Base-by-base conservation (phyloP, 495 filamentous ascomycete species). In the Penicillium coprophilum region DNA sequence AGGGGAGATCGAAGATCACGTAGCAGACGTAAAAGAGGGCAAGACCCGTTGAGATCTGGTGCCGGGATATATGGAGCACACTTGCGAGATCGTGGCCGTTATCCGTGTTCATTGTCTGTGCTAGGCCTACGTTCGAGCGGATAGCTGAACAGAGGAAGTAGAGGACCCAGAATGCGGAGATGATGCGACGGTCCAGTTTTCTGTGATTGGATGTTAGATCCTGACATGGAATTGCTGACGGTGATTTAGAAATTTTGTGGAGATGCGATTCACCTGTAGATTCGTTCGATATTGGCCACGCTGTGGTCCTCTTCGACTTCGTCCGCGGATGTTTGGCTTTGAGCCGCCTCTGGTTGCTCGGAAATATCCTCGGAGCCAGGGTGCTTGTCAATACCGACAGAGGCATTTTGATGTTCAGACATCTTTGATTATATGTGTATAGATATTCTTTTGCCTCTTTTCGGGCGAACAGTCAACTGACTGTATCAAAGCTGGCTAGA, bases 141-240 rank as follows among this genome's bases (percentile, higher is more conserved):
- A 96, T 91, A 50, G 91, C 90, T 1, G 92, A 94, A 78, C 88
- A 90, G 55, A 96, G 80, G 69, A 96, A 96, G 73, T 96, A 96
- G 8, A 96, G 79, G n/a, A 87, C 72, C 91, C 91, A 96, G 71
- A 96, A 92, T 36, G 92, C 90, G 58, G 91, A 89, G 57, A 96
- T 88, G 67, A 96, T 93, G 43, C 91, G 85, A 10, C 77, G 77
- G 63, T 96, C 91, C 53, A 96, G 77, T 69, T 94, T 96, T 55
- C 82, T 77, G 48, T 12, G 28, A 19, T 55, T 6, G 7, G 15
- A 21, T 38, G 31, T 53, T 44, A 40, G 39, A 5, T 21, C 15
- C 40, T 27, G 1, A 4, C 8, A 11, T 55, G 12, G 17, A 3
- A 13, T 6, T 30, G 6, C 7, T 27, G 4, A 27, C 2, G 7